phyloP scores from a whole-genome alignment of 169 alveolate species.

The Eimeria praecox region DNA sequence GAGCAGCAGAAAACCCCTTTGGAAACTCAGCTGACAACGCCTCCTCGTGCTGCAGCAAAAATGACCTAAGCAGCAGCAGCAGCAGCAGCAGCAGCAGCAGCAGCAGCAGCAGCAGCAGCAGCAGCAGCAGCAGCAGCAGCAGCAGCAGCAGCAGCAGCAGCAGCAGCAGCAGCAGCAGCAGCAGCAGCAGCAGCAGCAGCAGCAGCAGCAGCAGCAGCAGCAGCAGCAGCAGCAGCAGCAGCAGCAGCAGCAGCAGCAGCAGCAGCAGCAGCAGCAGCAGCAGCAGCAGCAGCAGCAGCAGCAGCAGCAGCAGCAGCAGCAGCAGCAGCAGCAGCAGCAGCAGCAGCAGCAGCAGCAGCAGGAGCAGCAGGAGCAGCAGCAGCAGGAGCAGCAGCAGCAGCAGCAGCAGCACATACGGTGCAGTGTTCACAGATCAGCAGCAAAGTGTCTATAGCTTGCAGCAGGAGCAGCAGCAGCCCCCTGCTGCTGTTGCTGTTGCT shows the following conservation, averaged over 20 bases:
- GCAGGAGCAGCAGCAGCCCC: constrained; percentile 12
- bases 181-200: constrained; percentile 61
- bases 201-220: not conserved
- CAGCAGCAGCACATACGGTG: not conserved
- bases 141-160: constrained; percentile 15
- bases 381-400: constrained; percentile 61
- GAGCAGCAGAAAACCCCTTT: not conserved
- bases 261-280: constrained; percentile 62
- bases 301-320: constrained; percentile 65
- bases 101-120: constrained; percentile 31
- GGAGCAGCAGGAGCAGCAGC: no score
- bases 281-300: not conserved
- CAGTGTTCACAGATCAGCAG: no score
- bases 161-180: constrained; percentile 35
- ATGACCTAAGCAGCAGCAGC: constrained; percentile 28
- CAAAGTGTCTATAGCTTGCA: not conserved
- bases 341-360: constrained; percentile 59
- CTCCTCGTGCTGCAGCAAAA: constrained; percentile 64
- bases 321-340: not conserved
- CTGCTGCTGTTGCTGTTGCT: not conserved
- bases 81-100: constrained; percentile 44
- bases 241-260: not conserved
- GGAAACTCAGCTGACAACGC: constrained; percentile 44
- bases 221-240: constrained; percentile 63
- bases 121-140: constrained; percentile 37